A percentile compares a stretch with the other conserved stretches of the same genome.
These are phyloP conservation scores for Austroboletus novae-zelandiae DNA, from an alignment of 1,284 basidiomycete genomes.

Conservation along the genomic window DNA sequence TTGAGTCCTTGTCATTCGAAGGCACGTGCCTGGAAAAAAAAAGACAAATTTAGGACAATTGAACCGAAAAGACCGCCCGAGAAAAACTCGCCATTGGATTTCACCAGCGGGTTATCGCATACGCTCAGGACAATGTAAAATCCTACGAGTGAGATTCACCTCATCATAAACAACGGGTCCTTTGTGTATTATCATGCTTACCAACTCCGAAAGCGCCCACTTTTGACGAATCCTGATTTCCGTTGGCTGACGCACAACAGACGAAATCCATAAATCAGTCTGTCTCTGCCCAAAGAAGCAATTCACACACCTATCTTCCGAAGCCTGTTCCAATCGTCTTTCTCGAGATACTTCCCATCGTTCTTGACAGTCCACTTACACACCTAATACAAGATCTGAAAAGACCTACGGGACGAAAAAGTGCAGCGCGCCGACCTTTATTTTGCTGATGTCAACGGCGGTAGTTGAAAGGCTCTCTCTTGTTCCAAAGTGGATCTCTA, in stretches of 20 bases:
- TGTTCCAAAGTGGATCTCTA: constrained; percentile 81
- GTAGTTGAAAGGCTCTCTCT: constrained; percentile 23
- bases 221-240: constrained; percentile 80
- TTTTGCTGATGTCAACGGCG: neutral
- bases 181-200: constrained; percentile 26
- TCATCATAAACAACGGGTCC: constrained; percentile 42
- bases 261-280: constrained; percentile 2
- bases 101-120: constrained; percentile 89
- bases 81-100: constrained; percentile 62
- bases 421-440: neutral
- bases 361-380: constrained; percentile 82
- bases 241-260: constrained; percentile 52
- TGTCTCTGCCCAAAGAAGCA: neutral
- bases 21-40: constrained; percentile 9
- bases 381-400: constrained; percentile 2
- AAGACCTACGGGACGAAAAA: neutral
- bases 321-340: constrained; percentile 83
- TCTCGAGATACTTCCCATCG: constrained; percentile 75
- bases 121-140: constrained; percentile 47
- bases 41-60: neutral
- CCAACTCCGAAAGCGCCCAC: constrained; percentile 86
- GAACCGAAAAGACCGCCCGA: neutral
- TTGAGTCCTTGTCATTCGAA: constrained; percentile 85
- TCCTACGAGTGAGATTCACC: constrained; percentile 60
- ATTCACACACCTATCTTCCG: constrained; percentile 72